Evolutionary conservation across 2,329 filamentous ascomycete genomes (phyloP).

Genomic region (Aspergillus unguis): DNA sequence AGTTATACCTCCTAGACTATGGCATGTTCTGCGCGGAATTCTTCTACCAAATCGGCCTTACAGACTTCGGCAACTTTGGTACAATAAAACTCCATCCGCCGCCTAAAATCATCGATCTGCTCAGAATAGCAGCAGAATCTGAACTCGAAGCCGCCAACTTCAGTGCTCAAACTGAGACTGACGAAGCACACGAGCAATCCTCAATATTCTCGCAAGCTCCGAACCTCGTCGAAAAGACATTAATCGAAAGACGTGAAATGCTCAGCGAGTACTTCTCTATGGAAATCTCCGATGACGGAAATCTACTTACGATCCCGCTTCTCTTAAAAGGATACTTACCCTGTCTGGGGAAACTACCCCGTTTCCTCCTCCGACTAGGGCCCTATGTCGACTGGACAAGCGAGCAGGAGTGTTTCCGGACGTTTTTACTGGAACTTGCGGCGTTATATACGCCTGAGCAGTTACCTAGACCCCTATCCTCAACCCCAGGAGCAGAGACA

Average conservation of each 20-base stretch:
- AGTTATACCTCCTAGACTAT: conserved; percentile 90
- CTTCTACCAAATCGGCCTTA: conserved; percentile 92
- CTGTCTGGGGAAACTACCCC: conserved; percentile 77
- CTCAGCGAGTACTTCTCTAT: conserved; percentile 88
- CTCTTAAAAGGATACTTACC: conserved; percentile 87
- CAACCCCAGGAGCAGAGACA: neutral
- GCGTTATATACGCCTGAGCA: conserved; percentile 87
- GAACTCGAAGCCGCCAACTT: conserved; percentile 53
- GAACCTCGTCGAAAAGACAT: conserved; percentile 61
- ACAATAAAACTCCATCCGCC: conserved; percentile 74
- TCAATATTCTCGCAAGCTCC: conserved; percentile 67
- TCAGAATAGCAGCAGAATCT: conserved; percentile 68
- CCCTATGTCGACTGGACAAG: conserved; percentile 83
- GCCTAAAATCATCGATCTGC: conserved; percentile 66
- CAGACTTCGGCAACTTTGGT: conserved; percentile 95
- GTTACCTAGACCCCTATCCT: conserved; percentile 53
- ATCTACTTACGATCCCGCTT: conserved; percentile 75
- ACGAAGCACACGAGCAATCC: conserved; percentile 37
- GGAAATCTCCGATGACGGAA: conserved; percentile 72
- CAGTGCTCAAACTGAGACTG: conserved; percentile 7
- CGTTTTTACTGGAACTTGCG: conserved; percentile 81
- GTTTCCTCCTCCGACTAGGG: conserved; percentile 81
- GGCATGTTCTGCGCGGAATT: conserved; percentile 82
- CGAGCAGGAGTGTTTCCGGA: conserved; percentile 81
- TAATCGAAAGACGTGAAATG: conserved; percentile 79